Conservation (phyloP, 169 alveolate species). For the Theileria orientalis region DNA sequence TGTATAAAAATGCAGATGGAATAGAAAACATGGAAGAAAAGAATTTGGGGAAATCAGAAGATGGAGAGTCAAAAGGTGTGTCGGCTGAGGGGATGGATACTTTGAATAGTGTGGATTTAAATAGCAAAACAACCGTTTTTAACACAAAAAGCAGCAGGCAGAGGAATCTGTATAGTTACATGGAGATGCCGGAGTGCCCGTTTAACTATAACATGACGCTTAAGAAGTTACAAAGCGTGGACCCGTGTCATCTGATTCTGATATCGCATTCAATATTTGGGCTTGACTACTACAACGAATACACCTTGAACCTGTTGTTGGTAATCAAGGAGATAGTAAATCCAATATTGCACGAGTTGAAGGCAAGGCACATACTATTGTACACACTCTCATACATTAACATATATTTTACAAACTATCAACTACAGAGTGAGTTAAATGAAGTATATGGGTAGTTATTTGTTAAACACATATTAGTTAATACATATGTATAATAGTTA, state of each 20-base stretch:
- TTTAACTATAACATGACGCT: slow-evolving; percentile 28
- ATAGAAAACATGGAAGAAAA: not conserved
- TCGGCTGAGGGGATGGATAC: too few relatives aligned
- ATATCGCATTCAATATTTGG: slow-evolving; percentile 58
- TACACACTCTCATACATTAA: slow-evolving; percentile 30
- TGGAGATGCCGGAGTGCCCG: slow-evolving; percentile 36
- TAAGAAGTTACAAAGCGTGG: slow-evolving; percentile 45
- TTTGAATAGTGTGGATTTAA: not conserved
- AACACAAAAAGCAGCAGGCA: not conserved
- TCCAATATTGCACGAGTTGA: slow-evolving; percentile 62
- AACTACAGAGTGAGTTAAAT: slow-evolving; percentile 5
- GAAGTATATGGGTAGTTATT: too few relatives aligned
- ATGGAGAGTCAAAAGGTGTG: not conserved
- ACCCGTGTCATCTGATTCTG: slow-evolving; percentile 48
- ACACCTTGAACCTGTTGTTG: slow-evolving; percentile 41
- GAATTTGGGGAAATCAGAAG: not conserved
- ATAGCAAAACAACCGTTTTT: not conserved
- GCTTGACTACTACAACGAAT: slow-evolving; percentile 57
- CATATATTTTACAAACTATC: slow-evolving; percentile 49
- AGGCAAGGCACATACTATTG: slow-evolving; percentile 47
- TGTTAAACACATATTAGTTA: too few relatives aligned
- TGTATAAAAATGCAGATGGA: not conserved
- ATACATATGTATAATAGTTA: too few relatives aligned
- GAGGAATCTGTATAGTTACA: not conserved
- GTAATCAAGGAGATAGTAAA: slow-evolving; percentile 39